phyloP scores from a whole-genome alignment of 306 rosid species.

The Dryas octopetala region DNA sequence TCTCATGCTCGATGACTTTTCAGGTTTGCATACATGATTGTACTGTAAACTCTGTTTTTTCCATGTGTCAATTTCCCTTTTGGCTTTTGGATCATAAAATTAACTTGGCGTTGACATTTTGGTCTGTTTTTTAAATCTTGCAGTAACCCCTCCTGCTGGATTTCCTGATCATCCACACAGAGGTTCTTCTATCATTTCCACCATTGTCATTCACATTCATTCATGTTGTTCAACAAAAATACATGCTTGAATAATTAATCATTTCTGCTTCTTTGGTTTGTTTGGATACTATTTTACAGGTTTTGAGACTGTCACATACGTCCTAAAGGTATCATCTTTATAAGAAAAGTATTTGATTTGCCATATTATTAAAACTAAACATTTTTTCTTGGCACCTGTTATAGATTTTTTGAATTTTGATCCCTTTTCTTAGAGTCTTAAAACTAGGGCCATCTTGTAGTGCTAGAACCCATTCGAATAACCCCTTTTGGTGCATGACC shows the following conservation, averaged over 20 bases:
- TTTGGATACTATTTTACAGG: too few relatives aligned
- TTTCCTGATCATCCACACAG: slow-evolving; percentile 76
- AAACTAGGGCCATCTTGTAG: too few relatives aligned
- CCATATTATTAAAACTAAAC: too few relatives aligned
- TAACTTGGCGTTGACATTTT: not conserved
- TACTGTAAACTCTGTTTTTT: not conserved
- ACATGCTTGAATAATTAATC: too few relatives aligned
- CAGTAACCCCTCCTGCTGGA: slow-evolving; percentile 64
- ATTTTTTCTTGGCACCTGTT: too few relatives aligned
- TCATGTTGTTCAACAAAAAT: too few relatives aligned
- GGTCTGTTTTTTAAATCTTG: slow-evolving; percentile 10
- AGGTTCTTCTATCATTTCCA: slow-evolving; percentile 23
- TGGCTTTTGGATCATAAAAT: not conserved
- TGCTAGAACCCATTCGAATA: too few relatives aligned
- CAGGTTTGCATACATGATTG: slow-evolving; percentile 31
- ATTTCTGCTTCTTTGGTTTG: too few relatives aligned
- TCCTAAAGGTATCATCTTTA: slow-evolving; percentile 51
- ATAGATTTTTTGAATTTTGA: too few relatives aligned
- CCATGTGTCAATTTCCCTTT: not conserved
- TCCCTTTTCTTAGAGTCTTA: too few relatives aligned
- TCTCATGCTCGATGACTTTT: slow-evolving; percentile 53
- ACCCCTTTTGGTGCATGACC: too few relatives aligned
- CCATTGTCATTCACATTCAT: too few relatives aligned
- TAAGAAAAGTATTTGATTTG: not conserved
- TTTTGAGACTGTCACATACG: slow-evolving; percentile 77